These are phyloP conservation scores for Periconia macrospinosa DNA, from an alignment of 2,329 filamentous ascomycete species.

Conservation along the genomic window DNA sequence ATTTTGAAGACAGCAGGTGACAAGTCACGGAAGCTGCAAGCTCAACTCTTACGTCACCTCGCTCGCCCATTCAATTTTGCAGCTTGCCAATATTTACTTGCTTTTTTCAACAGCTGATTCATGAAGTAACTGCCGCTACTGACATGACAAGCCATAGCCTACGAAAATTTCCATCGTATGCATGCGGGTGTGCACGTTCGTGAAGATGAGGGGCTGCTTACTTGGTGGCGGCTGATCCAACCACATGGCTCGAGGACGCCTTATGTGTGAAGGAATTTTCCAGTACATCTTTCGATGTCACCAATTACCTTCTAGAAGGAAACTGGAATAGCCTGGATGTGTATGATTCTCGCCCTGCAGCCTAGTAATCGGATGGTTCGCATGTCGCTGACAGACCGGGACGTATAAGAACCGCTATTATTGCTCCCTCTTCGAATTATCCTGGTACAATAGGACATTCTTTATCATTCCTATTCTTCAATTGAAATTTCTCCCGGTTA, in stretches of 20 bases:
- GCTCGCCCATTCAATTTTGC: background rate
- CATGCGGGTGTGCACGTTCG: conserved; percentile 7
- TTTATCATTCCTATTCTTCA: background rate
- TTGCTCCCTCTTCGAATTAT: background rate
- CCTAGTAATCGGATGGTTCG: background rate
- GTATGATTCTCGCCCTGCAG: background rate
- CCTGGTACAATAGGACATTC: background rate
- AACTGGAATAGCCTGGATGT: background rate
- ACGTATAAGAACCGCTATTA: background rate
- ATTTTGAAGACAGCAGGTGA: background rate
- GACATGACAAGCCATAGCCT: background rate
- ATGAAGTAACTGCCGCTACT: background rate
- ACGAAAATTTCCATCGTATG: background rate
- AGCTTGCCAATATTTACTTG: background rate
- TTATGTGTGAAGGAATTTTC: conserved; percentile 1
- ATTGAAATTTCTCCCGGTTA: background rate
- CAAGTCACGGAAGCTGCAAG: background rate
- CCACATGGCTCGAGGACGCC: conserved; percentile 3
- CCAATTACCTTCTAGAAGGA: conserved; percentile 1
- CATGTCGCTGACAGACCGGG: background rate
- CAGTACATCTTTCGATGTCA: background rate
- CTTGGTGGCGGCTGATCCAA: conserved; percentile 8
- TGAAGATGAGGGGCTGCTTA: conserved; percentile 17
- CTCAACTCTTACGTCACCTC: background rate
- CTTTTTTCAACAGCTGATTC: background rate